Evolutionary conservation across 2,329 filamentous ascomycete species (phyloP).

Genomic region (Macrophomina phaseolina): DNA sequence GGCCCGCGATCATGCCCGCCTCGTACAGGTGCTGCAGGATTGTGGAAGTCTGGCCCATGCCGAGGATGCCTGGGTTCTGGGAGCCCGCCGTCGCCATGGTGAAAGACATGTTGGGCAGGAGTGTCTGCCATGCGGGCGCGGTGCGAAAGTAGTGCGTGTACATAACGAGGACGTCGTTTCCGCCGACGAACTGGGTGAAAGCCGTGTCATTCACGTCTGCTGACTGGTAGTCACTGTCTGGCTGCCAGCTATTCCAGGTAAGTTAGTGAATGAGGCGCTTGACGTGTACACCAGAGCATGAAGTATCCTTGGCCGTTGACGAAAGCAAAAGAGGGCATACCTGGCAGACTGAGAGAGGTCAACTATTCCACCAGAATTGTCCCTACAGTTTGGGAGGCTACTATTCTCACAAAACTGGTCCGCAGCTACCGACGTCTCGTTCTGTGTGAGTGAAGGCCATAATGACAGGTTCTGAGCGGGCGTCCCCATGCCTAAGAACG

Average conservation of each 20-base stretch:
- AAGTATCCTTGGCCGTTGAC: background rate
- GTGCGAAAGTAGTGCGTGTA: constrained; percentile 50
- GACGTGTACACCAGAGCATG: background rate
- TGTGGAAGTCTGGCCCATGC: constrained; percentile 49
- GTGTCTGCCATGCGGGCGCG: constrained; percentile 44
- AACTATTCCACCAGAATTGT: constrained; percentile 44
- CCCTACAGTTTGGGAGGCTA: constrained; percentile 40
- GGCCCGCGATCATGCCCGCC: constrained; percentile 43
- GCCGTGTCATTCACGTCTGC: constrained; percentile 29
- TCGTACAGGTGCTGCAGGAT: constrained; percentile 45
- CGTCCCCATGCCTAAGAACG: constrained; percentile 51
- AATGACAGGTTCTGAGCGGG: constrained; percentile 53
- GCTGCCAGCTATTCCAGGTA: background rate
- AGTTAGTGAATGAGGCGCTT: background rate
- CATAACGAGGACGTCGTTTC: constrained; percentile 43
- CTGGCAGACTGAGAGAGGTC: constrained; percentile 38
- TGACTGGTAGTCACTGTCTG: constrained; percentile 4
- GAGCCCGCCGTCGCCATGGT: constrained; percentile 42
- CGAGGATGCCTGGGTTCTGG: constrained; percentile 43
- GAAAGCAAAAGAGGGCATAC: constrained; percentile 32
- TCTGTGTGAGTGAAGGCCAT: constrained; percentile 50
- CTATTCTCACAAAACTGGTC: constrained; percentile 44
- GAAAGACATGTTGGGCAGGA: constrained; percentile 42
- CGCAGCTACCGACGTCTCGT: constrained; percentile 49
- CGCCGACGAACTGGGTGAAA: constrained; percentile 37